Evolutionary conservation across 1,284 basidiomycete genomes (phyloP), one percentile per base, ranked within the genome.

Genomic region (Erythrobasidium hasegawianum): DNA sequence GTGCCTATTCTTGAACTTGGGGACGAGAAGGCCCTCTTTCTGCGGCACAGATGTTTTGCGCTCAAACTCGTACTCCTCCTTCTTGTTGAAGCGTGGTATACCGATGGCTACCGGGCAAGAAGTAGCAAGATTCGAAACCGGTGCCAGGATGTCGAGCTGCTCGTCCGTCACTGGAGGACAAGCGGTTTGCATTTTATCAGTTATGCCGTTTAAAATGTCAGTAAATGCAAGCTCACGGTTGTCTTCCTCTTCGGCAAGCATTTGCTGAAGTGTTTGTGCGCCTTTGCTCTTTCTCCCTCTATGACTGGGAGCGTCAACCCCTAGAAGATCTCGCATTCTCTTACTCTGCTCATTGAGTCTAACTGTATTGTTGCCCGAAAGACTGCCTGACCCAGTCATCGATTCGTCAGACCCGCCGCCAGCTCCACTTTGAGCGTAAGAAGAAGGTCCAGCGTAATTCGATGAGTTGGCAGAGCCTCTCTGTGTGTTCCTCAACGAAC

Each of bases 251-350:
- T 33, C 50, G 9, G 50, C 50, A 10, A 24, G 50, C 26, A 53
- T 47, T 14, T 47, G n/a, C 45, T 18, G n/a, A n/a, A n/a, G n/a
- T 47, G 45, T 22, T 20, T 53, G 50, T 7, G 43, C 47, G 64
- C 55, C 45, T 26, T 65, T 65, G 43, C 29, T 38, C 39, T 41
- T 45, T 33, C 41, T 26, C 3, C 64, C 55, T 2, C 72, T 68
- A 26, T 73, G 72, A 27, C 52, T 59, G 1, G 72, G 72, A 1
- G 68, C 68, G 33, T 73, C 72, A 38, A 72, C 68, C 4, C 69
- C 72, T 13, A 72, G 66, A 8, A 72, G 64, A 13, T 72, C 67
- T 11, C 71, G 62, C 43, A 47, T 47, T 8, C 43, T n/a, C 22
- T 16, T 47, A 24, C 43, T 47, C 14, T 47, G 43, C 43, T 47